Evolutionary conservation across 208 protist species (phyloP), one percentile per base, ranked within the genome.

Genomic region (Acanthamoeba royreba): DNA sequence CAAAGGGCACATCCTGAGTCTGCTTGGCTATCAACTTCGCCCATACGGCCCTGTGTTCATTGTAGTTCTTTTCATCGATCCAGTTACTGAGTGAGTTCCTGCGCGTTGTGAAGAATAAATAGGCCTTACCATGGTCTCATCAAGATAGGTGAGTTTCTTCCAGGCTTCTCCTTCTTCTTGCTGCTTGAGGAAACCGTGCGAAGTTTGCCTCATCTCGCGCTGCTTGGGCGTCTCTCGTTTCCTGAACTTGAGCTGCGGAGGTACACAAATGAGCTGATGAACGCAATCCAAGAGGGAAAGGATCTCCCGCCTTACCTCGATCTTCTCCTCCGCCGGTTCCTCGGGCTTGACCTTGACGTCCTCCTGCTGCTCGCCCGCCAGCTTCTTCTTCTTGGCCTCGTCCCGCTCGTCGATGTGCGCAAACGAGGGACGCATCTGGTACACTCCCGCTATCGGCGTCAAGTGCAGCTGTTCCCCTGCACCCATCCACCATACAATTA

Each of bases 371-470:
- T n/a, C n/a, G n/a, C n/a, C n/a, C n/a, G 28, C 25, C 7, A 63
- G 49, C 52, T 55, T 66, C 52, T 63, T 88, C 47, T 61, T 55
- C 47, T 55, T 63, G 42, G 49, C 52, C 35, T 88, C 81, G 31
- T 88, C 81, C 47, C 61, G 53, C 19, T 8, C 86, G 45, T 92
- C 86, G n/a, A 92, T 92, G 86, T 92, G 58, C 13, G 55, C 31
- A 74, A 92, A 92, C 28, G 42, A 58, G 8, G 86, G 86, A 1
- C 86, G 86, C 86, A 92, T 92, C n/a, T 92, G 86, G 45, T 58
- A 92, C 4, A 77, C 40, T n/a, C 28, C 86, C 9, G 1, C n/a
- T 5, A 92, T 55, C 15, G 86, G 86, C 22, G 86, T 92, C 19
- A 92, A 42, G 61, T 92, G 86, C 86, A 92, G 61, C 42, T 92